phyloP scores from a whole-genome alignment of 129 eudicot species.

The Lactuca sativa region DNA sequence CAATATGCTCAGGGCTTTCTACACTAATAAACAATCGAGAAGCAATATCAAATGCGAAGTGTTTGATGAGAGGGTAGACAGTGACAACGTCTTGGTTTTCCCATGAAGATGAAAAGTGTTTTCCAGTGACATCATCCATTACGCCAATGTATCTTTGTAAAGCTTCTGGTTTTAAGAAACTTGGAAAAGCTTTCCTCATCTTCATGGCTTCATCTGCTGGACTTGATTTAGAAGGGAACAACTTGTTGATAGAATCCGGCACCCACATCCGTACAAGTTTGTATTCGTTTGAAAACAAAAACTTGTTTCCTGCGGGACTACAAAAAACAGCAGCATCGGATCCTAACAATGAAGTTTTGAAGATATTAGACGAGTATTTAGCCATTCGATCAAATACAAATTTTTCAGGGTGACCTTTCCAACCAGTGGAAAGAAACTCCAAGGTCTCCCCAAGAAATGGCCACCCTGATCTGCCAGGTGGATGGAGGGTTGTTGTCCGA shows the following conservation, averaged over 20 bases:
- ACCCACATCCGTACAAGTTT: conserved; percentile 39
- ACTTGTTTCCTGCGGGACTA: conserved; percentile 45
- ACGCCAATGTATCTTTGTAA: conserved; percentile 28
- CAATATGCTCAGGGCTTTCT: conserved; percentile 28
- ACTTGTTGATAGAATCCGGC: conserved; percentile 32
- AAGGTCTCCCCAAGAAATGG: conserved; percentile 41
- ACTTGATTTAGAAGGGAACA: conserved; percentile 32
- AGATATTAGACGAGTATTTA: conserved; percentile 30
- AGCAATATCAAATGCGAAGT: conserved; percentile 31
- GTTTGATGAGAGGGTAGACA: conserved; percentile 34
- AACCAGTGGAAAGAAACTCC: conserved; percentile 33
- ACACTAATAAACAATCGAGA: conserved; percentile 34
- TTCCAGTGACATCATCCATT: conserved; percentile 25
- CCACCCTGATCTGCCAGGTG: conserved; percentile 47
- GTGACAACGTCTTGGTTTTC: conserved; percentile 28
- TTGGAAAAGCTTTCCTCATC: conserved; percentile 31
- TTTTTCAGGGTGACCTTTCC: conserved; percentile 39
- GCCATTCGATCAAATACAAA: conserved; percentile 37
- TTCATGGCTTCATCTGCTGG: conserved; percentile 32
- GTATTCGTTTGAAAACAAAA: conserved; percentile 44
- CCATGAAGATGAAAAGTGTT: conserved; percentile 29
- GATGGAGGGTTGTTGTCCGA: background rate
- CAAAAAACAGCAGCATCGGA: conserved; percentile 36
- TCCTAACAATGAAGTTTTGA: conserved; percentile 38
- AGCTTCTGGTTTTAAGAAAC: conserved; percentile 31